Percentiles rank a stretch among this genome's conserved stretches.
phyloP scores from a whole-genome alignment of 192 early-diverging fungal species.

The Coemansia sp. region DNA sequence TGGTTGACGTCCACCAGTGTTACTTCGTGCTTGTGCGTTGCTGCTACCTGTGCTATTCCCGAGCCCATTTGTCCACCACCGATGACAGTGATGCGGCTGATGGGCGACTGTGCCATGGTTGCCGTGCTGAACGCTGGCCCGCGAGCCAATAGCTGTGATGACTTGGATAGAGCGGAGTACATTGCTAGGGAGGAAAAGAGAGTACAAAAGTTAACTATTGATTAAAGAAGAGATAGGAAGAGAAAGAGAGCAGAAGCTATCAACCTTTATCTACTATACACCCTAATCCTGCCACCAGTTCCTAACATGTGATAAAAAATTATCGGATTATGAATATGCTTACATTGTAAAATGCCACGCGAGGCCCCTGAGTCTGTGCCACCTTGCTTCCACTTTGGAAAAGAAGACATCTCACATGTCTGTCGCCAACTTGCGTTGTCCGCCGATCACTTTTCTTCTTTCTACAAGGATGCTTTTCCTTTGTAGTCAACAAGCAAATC shows the following conservation, averaged over 20 bases:
- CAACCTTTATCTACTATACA: not conserved
- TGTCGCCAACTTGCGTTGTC: not conserved
- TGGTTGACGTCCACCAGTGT: constrained; percentile 84
- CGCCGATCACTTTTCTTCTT: not conserved
- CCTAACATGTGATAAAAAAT: not conserved
- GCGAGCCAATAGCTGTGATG: not conserved
- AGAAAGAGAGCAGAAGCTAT: not conserved
- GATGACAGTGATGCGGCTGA: constrained; percentile 71
- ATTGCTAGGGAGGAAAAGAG: not conserved
- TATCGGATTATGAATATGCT: not conserved
- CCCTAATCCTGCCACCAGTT: not conserved
- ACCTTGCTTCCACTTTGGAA: not conserved
- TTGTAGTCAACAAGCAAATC: not conserved
- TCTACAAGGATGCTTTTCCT: not conserved
- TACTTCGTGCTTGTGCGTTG: constrained; percentile 77
- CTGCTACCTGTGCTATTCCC: constrained; percentile 88
- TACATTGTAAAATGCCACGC: not conserved
- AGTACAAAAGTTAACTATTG: not conserved
- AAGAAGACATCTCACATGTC: not conserved
- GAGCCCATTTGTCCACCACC: constrained; percentile 90
- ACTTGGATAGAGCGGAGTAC: constrained; percentile 2
- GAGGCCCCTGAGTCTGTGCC: not conserved
- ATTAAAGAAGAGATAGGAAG: not conserved
- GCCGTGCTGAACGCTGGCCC: constrained; percentile 6
- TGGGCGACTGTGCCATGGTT: not conserved